Percentiles rank a stretch among this genome's conserved stretches.
phyloP scores from a whole-genome alignment of 192 early-diverging fungal genomes.

The Obelidium mucronatum region DNA sequence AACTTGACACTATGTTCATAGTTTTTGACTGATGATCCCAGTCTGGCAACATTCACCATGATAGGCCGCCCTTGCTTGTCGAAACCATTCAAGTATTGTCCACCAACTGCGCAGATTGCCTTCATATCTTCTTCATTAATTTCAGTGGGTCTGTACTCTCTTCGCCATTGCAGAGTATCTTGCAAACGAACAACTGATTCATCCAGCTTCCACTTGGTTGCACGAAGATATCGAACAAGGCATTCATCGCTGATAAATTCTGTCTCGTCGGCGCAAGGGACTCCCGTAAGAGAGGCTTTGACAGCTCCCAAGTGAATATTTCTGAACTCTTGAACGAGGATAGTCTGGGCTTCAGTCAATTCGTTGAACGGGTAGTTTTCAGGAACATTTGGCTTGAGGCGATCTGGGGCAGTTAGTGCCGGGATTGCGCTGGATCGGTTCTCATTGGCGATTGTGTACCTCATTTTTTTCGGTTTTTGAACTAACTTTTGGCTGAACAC shows the following conservation, averaged over 20 bases:
- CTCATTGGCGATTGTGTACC: slow-evolving; percentile 1
- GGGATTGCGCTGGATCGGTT: neutral
- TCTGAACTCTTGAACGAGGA: neutral
- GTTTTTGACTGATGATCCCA: slow-evolving; percentile 70
- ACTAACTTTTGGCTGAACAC: too few relatives aligned
- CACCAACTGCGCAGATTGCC: slow-evolving; percentile 74
- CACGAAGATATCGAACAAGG: slow-evolving; percentile 72
- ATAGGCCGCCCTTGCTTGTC: slow-evolving; percentile 22
- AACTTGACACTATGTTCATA: slow-evolving; percentile 73
- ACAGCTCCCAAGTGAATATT: neutral
- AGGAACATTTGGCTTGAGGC: neutral
- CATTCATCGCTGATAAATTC: slow-evolving; percentile 57
- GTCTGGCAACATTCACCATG: neutral
- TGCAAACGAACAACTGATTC: slow-evolving; percentile 62
- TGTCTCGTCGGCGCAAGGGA: slow-evolving; percentile 28
- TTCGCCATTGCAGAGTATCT: slow-evolving; percentile 82
- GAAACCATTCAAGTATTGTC: slow-evolving; percentile 11
- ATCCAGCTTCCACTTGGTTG: slow-evolving; percentile 74
- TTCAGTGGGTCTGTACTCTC: slow-evolving; percentile 69
- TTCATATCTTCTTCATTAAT: slow-evolving; percentile 73
- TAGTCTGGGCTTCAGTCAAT: neutral
- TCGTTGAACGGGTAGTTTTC: slow-evolving; percentile 19
- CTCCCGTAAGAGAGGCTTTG: neutral
- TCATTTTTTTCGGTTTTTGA: too few relatives aligned
- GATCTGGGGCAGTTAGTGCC: neutral